A percentile compares a stretch with the other conserved stretches of the same genome.
These are phyloP conservation scores for Chytriomyces sp. DNA, from an alignment of 192 early-diverging fungal genomes.

Conservation along the genomic window DNA sequence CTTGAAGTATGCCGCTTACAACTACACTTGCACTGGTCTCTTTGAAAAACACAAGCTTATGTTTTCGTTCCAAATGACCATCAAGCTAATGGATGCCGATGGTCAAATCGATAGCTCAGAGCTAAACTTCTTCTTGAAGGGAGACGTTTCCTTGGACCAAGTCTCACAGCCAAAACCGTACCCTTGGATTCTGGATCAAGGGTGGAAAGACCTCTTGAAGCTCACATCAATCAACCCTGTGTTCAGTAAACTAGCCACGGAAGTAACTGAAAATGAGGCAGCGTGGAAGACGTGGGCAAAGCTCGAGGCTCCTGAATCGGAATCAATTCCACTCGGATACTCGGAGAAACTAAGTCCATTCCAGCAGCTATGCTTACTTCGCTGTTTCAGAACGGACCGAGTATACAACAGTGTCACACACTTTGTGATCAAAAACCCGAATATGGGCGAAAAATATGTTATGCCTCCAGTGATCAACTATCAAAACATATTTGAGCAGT, in stretches of 20 bases:
- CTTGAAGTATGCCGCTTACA: constrained; percentile 64
- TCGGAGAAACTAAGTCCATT: constrained; percentile 53
- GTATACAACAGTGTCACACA: constrained; percentile 65
- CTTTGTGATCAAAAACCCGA: constrained; percentile 58
- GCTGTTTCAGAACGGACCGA: constrained; percentile 61
- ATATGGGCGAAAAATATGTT: constrained; percentile 67
- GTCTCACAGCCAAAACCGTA: constrained; percentile 54
- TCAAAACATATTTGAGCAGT: constrained; percentile 68
- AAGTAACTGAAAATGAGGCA: constrained; percentile 48
- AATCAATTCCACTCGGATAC: constrained; percentile 55
- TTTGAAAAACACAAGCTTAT: constrained; percentile 68
- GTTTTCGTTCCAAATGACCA: constrained; percentile 68
- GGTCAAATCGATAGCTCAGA: constrained; percentile 53
- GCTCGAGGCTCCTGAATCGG: constrained; percentile 54
- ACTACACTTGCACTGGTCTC: constrained; percentile 63
- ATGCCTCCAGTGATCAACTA: constrained; percentile 69
- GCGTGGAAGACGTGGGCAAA: constrained; percentile 53
- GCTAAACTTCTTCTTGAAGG: constrained; percentile 66
- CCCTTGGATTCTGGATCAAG: constrained; percentile 59
- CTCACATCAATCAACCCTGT: constrained; percentile 49
- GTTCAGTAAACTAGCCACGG: constrained; percentile 45
- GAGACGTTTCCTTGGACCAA: constrained; percentile 61
- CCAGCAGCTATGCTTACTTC: constrained; percentile 60
- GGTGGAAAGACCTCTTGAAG: constrained; percentile 60
- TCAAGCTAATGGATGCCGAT: constrained; percentile 62